Base-by-base conservation (phyloP, 176 grass and related monocot species). In the Oryza glaberrima region DNA sequence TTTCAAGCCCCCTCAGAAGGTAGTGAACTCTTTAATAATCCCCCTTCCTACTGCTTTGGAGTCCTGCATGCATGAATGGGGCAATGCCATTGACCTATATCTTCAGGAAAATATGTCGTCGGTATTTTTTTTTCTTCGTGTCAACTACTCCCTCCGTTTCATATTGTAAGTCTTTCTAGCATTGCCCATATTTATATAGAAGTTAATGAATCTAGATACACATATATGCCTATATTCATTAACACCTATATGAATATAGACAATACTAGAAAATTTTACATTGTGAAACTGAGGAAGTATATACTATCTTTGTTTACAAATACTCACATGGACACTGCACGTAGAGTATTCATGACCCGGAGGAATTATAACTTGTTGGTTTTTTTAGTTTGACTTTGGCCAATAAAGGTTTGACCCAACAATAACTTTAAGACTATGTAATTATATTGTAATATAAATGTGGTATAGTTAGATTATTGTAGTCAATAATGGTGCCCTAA, bases 1-100 rank as follows among this genome's bases (percentile, higher is more conserved):
- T 67, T 66, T 78, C 58, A 28, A 78, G 36, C 20, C 58, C 36
- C 36, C 19, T 17, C 23, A 17, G 38, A 63, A 70, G n/a, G 47
- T 23, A 63, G 58, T 23, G 44, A 66, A 52, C 72, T 76, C 61
- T 84, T 76, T 38, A 73, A 83, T 44, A 70, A 43, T 73, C 10
- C 26, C 26, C 32, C 22, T 46, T 60, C 6, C 65, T 32, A 58
- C 65, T 77, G 64, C 65, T 60, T 84, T 61, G 81, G 45, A 58
- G 64, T 46, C 64, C 48, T 43, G 51, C 51, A 28, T 14, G 35
- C 63, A 30, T 60, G 74, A 19, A 60, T 20, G 17, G 28, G 72
- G 7, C 72, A 49, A 36, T n/a, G 48, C 16, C 25, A 35, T 9
- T 35, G 48, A 10, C 17, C 54, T 8, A 76, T 3, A 76, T 58